These are phyloP conservation scores for Chaetomium globosum DNA, from an alignment of 2,329 filamentous ascomycete genomes.

Conservation along the genomic window DNA sequence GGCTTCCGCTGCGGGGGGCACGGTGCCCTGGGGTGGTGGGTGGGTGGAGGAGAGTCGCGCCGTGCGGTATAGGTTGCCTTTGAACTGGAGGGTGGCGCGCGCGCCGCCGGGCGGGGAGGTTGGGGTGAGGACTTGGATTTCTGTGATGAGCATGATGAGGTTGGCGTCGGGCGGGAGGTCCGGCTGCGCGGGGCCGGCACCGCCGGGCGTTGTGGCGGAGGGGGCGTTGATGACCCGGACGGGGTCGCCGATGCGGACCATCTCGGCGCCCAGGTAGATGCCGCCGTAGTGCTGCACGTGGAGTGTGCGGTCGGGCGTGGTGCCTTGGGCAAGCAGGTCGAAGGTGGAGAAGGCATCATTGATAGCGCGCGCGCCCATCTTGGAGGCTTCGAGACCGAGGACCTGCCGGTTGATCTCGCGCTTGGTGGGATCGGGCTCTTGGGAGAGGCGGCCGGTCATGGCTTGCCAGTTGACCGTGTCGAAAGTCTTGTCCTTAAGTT, in stretches of 20 bases:
- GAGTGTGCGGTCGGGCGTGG: conserved; percentile 29
- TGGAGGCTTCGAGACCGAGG: conserved; percentile 44
- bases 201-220: background rate
- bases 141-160: conserved; percentile 39
- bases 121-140: conserved; percentile 36
- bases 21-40: conserved; percentile 20
- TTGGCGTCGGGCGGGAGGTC: conserved; percentile 24
- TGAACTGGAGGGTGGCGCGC: conserved; percentile 34
- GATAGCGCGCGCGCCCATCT: conserved; percentile 43
- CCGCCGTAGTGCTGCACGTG: conserved; percentile 37
- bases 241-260: conserved; percentile 42
- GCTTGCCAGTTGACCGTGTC: conserved; percentile 40
- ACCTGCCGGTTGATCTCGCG: conserved; percentile 33
- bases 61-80: conserved; percentile 40
- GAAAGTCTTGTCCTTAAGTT: conserved; percentile 37
- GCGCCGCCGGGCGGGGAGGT: conserved; percentile 15
- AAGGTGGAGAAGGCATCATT: conserved; percentile 44
- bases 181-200: conserved; percentile 4
- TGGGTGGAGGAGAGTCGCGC: conserved; percentile 22
- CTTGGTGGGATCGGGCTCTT: conserved; percentile 29
- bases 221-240: conserved; percentile 39
- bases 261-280: conserved; percentile 45
- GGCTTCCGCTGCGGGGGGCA: conserved; percentile 25
- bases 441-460: conserved; percentile 31
- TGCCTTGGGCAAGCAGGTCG: conserved; percentile 35